phyloP scores from a whole-genome alignment of 2,329 filamentous ascomycete genomes.

The Nemania diffusa region DNA sequence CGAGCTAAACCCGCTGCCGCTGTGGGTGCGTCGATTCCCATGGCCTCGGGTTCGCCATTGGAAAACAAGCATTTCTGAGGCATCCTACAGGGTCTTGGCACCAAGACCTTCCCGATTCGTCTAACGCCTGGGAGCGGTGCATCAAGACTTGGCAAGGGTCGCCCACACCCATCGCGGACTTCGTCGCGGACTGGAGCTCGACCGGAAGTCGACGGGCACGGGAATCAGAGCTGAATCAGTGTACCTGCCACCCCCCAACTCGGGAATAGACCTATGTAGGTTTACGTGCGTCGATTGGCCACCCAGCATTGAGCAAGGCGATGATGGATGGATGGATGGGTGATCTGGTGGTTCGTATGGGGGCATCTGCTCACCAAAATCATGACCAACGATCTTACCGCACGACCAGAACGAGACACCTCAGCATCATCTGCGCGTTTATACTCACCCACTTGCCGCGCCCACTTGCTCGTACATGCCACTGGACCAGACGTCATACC shows the following conservation, averaged over 20 bases:
- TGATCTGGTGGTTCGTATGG: constrained; percentile 13
- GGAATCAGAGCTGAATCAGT: constrained; percentile 7
- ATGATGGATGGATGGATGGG: neutral
- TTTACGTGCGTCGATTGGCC: neutral
- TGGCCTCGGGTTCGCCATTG: constrained; percentile 16
- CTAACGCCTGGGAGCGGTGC: constrained; percentile 12
- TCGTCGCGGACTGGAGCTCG: constrained; percentile 8
- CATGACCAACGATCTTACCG: constrained; percentile 19
- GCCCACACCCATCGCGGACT: constrained; percentile 6
- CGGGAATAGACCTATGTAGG: neutral
- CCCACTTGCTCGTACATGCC: neutral
- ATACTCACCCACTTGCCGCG: constrained; percentile 1
- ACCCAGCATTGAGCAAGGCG: neutral
- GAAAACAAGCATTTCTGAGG: constrained; percentile 26
- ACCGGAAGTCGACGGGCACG: too few relatives aligned
- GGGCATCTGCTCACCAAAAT: constrained; percentile 17
- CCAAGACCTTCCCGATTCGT: constrained; percentile 29
- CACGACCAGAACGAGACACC: constrained; percentile 10
- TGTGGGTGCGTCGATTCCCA: constrained; percentile 12
- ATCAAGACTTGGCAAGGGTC: constrained; percentile 29
- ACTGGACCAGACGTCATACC: constrained; percentile 21
- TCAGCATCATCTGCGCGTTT: constrained; percentile 15
- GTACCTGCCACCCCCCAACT: neutral
- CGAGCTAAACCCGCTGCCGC: constrained; percentile 13
- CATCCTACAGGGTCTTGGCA: constrained; percentile 21